These are phyloP conservation scores for Pythium insidiosum DNA, from an alignment of 352 stramenopile genomes.

Conservation along the genomic window DNA sequence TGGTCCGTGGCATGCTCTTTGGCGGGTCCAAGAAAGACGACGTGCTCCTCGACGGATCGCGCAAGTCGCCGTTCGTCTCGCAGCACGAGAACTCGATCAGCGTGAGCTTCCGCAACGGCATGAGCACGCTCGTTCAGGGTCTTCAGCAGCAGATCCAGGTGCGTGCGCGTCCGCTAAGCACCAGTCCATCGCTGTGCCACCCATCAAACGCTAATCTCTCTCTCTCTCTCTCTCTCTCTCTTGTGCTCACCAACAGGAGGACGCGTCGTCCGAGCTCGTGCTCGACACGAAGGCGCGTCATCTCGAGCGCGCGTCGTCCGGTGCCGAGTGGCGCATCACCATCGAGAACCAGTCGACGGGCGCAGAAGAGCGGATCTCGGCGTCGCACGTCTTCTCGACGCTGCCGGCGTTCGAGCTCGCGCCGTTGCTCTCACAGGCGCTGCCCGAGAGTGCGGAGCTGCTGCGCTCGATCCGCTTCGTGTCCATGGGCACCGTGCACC, in stretches of 20 bases:
- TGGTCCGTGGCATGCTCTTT: slow-evolving; percentile 71
- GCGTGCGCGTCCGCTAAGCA: too few species aligned
- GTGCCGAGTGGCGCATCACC: slow-evolving; percentile 4
- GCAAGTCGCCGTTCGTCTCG: slow-evolving; percentile 67
- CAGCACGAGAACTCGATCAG: slow-evolving; percentile 67
- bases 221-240: too few species aligned
- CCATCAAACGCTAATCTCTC: too few species aligned
- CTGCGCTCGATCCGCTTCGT: slow-evolving; percentile 69
- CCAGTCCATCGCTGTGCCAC: too few species aligned
- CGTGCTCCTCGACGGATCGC: slow-evolving; percentile 53
- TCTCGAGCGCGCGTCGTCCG: neutral
- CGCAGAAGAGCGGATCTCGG: slow-evolving; percentile 27
- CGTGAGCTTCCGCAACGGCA: slow-evolving; percentile 77
- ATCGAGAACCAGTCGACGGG: slow-evolving; percentile 25
- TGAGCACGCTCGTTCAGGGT: slow-evolving; percentile 59
- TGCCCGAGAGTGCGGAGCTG: slow-evolving; percentile 38
- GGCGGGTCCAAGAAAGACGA: slow-evolving; percentile 19
- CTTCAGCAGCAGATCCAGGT: slow-evolving; percentile 37
- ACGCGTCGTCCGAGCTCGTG: slow-evolving; percentile 11
- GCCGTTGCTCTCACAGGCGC: slow-evolving; percentile 25
- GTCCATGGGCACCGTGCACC: slow-evolving; percentile 76
- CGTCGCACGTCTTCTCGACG: slow-evolving; percentile 71
- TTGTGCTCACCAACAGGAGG: slow-evolving; percentile 4
- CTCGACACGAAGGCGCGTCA: slow-evolving; percentile 8
- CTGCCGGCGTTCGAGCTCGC: slow-evolving; percentile 58